Base-by-base conservation (phyloP, 352 stramenopile genomes). In the Pythium utonaiense region DNA sequence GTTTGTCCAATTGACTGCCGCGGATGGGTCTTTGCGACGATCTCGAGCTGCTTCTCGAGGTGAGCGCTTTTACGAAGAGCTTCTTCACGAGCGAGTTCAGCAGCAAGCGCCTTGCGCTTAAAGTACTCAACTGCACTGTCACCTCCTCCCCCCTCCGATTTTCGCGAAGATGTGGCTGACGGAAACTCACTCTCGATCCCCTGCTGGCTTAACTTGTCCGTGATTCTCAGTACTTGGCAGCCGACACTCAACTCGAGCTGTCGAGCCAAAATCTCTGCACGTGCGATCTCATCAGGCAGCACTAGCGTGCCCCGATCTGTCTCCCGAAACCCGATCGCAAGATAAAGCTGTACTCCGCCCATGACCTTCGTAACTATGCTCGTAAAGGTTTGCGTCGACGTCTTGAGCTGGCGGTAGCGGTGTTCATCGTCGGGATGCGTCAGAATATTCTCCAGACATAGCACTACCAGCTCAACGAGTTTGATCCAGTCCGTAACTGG, bases 381-480 rank as follows among this genome's bases (percentile, higher is more conserved):
- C 9, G 55, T 71, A 47, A 80, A 88, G 10, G 78, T 85, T 8
- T 62, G 64, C 2, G 80, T 88, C 6, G 66, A 62, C 0, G 74
- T 85, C 28, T 82, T 75, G 4, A 91, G 30, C 34, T 83, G 67
- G 17, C 80, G 67, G 31, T 80, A 91, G 19, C 77, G 62, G 7
- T 62, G 40, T 34, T 70, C 49, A 27, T 82, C 74, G 0, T 78
- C 60, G 0, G 79, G 71, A 14, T 89, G 58, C n/a, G 48, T 69
- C 8, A 84, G 31, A 22, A 91, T 71, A 44, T 89, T 89, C 1
- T 63, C 38, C 7, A 91, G 34, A 30, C 81, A 91, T 21, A 83
- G 70, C 0, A 73, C 25, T 1, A 55, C 70, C 0, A 91, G 33
- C 44, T 88, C 71, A 16, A 82, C 52, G 3, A 84, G 65, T 9